Evolutionary conservation across 371 early-diverging fungal genomes (phyloP).

Genomic region (Chytridiales sp.): DNA sequence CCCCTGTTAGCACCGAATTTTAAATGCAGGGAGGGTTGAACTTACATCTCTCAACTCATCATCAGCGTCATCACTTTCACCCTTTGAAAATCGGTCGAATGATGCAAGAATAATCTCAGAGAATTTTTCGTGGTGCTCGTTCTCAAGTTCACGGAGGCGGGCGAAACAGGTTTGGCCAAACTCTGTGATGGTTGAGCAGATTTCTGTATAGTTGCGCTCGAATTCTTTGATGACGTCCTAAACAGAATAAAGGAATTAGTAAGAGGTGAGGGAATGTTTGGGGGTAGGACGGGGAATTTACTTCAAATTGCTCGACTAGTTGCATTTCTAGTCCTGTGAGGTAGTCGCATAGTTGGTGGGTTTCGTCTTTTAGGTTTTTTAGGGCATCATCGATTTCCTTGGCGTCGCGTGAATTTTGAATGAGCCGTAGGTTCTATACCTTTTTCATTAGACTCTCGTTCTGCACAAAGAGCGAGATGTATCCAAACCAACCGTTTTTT

Average conservation of each 20-base stretch:
- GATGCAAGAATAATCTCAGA: conserved; percentile 44
- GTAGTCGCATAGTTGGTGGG: conserved; percentile 38
- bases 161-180: conserved; percentile 42
- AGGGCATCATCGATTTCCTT: conserved; percentile 46
- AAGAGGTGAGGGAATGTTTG: background rate
- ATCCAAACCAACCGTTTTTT: conserved; percentile 40
- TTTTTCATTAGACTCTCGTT: background rate
- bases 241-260: background rate
- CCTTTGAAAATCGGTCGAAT: conserved; percentile 53
- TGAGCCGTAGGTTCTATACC: conserved; percentile 30
- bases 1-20: background rate
- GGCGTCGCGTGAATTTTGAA: conserved; percentile 36
- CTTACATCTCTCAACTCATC: conserved; percentile 54
- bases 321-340: conserved; percentile 49
- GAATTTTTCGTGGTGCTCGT: conserved; percentile 53
- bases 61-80: conserved; percentile 51
- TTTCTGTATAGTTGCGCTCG: conserved; percentile 52
- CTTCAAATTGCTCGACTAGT: conserved; percentile 56
- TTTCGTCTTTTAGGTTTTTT: conserved; percentile 34
- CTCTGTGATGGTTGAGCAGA: conserved; percentile 42
- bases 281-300: too few species aligned
- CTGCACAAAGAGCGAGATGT: background rate
- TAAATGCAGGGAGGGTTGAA: conserved; percentile 19
- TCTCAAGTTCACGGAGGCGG: conserved; percentile 52
- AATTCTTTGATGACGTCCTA: conserved; percentile 52